Conservation (phyloP, 1,139 yeast genomes). For the Taphrina deformans region DNA sequence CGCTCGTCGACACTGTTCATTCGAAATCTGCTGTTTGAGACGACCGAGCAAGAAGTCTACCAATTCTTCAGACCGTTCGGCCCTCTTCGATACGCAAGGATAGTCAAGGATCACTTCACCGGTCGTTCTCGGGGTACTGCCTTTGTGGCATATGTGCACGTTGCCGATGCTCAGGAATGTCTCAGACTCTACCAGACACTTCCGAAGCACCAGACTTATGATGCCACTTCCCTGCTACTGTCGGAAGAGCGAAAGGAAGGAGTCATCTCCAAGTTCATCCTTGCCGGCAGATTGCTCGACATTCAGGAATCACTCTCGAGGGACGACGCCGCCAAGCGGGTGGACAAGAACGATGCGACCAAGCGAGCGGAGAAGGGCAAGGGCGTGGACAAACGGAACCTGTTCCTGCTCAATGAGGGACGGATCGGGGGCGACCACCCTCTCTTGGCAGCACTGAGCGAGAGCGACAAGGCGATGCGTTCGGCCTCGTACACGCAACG, state of each 20-base stretch:
- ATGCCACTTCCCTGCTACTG: conserved; percentile 66
- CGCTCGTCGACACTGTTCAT: conserved; percentile 62
- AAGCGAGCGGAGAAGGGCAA: conserved; percentile 78
- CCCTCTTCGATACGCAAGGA: conserved; percentile 84
- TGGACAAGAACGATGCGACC: conserved; percentile 70
- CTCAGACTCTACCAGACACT: conserved; percentile 68
- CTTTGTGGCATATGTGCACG: conserved; percentile 76
- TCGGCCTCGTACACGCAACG: conserved; percentile 84
- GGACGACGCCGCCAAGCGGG: conserved; percentile 73
- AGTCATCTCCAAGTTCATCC: conserved; percentile 76
- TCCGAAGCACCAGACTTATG: conserved; percentile 43
- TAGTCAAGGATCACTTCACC: conserved; percentile 81
- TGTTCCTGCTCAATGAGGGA: conserved; percentile 89
- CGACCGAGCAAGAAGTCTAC: conserved; percentile 71
- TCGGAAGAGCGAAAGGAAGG: conserved; percentile 63
- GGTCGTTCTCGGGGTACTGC: conserved; percentile 94
- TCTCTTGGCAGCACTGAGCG: conserved; percentile 66
- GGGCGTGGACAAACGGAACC: conserved; percentile 80
- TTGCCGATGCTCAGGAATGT: conserved; percentile 66
- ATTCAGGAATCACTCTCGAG: conserved; percentile 84
- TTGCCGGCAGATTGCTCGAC: conserved; percentile 86
- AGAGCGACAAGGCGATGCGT: conserved; percentile 79
- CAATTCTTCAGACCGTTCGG: conserved; percentile 85
- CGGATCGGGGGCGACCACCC: conserved; percentile 79
- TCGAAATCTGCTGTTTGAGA: conserved; percentile 92